Evolutionary conservation across 805 yeast genomes (phyloP), one percentile per base, ranked within the genome.

Genomic region (Kazachstania bromeliacearum): DNA sequence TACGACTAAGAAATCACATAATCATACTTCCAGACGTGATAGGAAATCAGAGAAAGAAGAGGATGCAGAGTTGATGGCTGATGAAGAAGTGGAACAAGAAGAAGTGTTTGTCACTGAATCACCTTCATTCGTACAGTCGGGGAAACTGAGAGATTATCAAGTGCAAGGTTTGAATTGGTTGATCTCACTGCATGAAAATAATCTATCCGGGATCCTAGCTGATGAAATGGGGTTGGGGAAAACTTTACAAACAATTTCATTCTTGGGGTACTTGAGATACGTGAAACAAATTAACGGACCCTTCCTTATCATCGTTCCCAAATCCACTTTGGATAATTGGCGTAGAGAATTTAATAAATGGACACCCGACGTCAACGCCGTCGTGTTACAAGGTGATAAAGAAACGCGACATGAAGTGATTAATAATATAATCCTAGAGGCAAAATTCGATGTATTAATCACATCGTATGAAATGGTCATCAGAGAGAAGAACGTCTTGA

Each of bases 181-280:
- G 52, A 79, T 89, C 14, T 77, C 94, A 1, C 62, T 89, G 24
- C 84, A 87, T 56, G 95, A 88, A 47, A 85, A 89, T 59, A 73
- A 81, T 48, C 69, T 89, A 30, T 81, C 94, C 7, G 98, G 98
- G 15, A 92, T 89, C 31, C 64, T 89, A 34, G 98, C 98, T 9
- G 98, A 89, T 62, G 98, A 89, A 58, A 89, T 92, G 98, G 98
- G 98, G 3, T 68, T 89, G 28, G 98, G 98, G 38, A 89, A 89
- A 60, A 89, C 98, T 4, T 65, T 92, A 38, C 98, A 89, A 61
- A 89, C 97, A 0, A 85, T 89, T 32, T 75, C 97, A 2, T 92
- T 89, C 50, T 63, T 89, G 33, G 97, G 96, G 0, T 85, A 83
- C 55, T 61, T 92, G 41, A 72, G 96, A 44, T 85, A 85, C 53